Evolutionary conservation across 495 filamentous ascomycete species (phyloP).

Genomic region (Letharia lupina): DNA sequence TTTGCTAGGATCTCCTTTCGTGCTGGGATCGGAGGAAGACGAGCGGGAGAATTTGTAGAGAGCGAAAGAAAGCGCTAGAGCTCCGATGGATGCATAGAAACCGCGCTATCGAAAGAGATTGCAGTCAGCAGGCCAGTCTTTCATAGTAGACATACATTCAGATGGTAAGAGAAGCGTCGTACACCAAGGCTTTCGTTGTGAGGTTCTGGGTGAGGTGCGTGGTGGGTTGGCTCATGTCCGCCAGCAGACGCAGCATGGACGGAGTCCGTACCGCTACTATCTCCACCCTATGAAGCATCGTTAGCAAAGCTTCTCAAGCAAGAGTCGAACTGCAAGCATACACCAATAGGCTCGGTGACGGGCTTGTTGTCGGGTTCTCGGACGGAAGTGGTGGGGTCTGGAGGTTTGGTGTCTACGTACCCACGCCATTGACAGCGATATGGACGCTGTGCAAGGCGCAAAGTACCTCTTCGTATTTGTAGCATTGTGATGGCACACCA

Average conservation of each 20-base stretch:
- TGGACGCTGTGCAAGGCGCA: constrained; percentile 10
- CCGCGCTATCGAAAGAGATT: constrained; percentile 37
- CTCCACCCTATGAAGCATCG: neutral
- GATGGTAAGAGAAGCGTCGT: constrained; percentile 28
- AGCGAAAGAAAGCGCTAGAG: constrained; percentile 47
- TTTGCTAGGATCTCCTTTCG: constrained; percentile 37
- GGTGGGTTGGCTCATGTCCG: constrained; percentile 22
- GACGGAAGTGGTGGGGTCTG: constrained; percentile 14
- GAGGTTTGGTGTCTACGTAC: constrained; percentile 15
- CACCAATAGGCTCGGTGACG: constrained; percentile 8
- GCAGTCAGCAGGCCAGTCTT: neutral
- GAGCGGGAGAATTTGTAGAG: constrained; percentile 47
- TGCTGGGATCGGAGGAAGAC: constrained; percentile 16
- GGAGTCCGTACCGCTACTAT: constrained; percentile 20
- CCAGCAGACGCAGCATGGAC: constrained; percentile 18
- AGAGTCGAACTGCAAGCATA: neutral
- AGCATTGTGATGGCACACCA: constrained; percentile 10
- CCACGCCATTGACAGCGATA: constrained; percentile 14
- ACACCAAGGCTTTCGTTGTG: constrained; percentile 59
- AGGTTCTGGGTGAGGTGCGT: constrained; percentile 38
- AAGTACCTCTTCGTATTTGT: constrained; percentile 8
- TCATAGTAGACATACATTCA: constrained; percentile 21
- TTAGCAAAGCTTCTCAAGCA: neutral
- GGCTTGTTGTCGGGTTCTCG: constrained; percentile 1
- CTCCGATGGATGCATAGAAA: constrained; percentile 58